Base-by-base conservation (phyloP, 2,329 filamentous ascomycete species). In the Pezicula neosporulosa region DNA sequence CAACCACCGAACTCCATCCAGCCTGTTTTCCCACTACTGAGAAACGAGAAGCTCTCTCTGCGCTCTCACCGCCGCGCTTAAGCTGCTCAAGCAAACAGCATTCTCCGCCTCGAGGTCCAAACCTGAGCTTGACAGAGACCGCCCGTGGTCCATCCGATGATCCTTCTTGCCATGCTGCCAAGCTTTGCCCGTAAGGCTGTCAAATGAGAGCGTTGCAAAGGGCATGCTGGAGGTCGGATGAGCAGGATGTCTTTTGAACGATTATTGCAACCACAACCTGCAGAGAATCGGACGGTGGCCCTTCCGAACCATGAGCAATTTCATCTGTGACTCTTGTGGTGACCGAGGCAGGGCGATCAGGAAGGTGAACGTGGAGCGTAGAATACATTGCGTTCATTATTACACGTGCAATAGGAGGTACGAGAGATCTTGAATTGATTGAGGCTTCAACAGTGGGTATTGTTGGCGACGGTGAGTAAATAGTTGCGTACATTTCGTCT, bases 231-330 rank as follows among this genome's bases (percentile, higher is more conserved):
- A 45, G 47, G 36, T 42, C 36, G 47, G 42, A 37, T 51, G 30
- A 44, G 28, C 50, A 38, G 39, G 45, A 19, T 18, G 33, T 28
- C 15, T 46, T 28, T 35, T 10, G 19, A n/a, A 21, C 16, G n/a
- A n/a, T n/a, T n/a, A 36, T 36, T 36, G 44, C 28, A 30, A 13
- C 12, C 44, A 18, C 44, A 18, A n/a, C 21, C 28, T 28, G 16
- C 38, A 39, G 24, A 35, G 36, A 21, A 50, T 53, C 57, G 59
- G 59, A 57, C 49, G 24, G 18, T 54, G 44, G 46, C 45, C 54
- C 57, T 59, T 60, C 58, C 59, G 56, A 52, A 52, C 49, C 50
- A 28, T 35, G 27, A 45, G 42, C 48, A 60, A 59, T 60, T 47
- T 59, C 57, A 44, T 38, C 47, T 48, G 44, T 39, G 53, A 52